Conservation (phyloP, 345 rosid species). For the Populus simonii region DNA sequence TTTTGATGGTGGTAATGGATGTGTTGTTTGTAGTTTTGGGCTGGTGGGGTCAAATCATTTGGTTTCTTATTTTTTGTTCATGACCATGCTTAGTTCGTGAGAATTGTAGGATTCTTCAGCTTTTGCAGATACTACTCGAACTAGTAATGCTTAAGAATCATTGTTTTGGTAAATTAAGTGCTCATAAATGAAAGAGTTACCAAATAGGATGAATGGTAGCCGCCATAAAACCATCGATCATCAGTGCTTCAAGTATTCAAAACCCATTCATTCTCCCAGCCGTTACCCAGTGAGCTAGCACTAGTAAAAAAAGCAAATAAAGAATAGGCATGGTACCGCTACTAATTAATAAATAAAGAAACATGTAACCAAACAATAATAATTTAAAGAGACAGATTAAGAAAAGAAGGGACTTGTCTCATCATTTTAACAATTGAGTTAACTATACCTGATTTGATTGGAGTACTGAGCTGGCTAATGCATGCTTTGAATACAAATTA, state of each 20-base stretch:
- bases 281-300: neutral
- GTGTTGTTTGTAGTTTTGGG: neutral
- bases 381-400: neutral
- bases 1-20: neutral
- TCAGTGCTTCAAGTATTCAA: neutral
- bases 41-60: neutral
- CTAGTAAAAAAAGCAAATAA: neutral
- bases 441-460: neutral
- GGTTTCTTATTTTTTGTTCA: neutral
- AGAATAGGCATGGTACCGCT: neutral
- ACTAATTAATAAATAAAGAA: neutral
- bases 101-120: neutral
- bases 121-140: neutral
- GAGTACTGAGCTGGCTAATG: neutral
- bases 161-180: neutral
- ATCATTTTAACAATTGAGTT: neutral
- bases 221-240: neutral
- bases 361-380: neutral
- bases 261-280: neutral
- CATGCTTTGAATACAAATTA: neutral
- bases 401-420: neutral
- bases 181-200: neutral
- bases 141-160: neutral
- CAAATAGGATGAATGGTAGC: neutral
- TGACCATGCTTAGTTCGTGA: neutral